Percentiles rank a stretch among this genome's conserved stretches.
Evolutionary conservation across 352 stramenopile genomes (phyloP).

Genomic region (Thraustochytrium striatum): DNA sequence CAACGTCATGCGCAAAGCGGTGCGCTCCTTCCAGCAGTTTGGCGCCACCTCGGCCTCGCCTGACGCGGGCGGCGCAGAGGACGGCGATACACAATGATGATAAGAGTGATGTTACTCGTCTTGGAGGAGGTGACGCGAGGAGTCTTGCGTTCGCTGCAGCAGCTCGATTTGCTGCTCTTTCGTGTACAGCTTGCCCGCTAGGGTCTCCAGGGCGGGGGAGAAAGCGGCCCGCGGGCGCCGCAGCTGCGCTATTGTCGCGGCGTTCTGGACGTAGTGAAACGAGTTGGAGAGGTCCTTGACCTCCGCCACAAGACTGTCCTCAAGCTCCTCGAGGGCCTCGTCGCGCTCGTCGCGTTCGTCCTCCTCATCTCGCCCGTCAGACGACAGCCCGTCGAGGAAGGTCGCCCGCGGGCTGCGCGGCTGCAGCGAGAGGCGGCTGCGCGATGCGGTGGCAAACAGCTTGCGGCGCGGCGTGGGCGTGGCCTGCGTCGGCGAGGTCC

Average conservation of each 20-base stretch:
- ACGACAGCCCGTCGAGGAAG: neutral
- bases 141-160: neutral
- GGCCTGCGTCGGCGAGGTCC: no score
- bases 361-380: neutral
- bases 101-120: no score
- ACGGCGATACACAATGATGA: no score
- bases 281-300: constrained; percentile 8
- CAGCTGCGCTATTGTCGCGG: neutral
- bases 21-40: no score
- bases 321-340: neutral
- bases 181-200: neutral
- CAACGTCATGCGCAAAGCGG: no score
- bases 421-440: neutral
- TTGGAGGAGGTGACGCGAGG: neutral
- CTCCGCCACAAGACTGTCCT: neutral
- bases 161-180: constrained; percentile 21
- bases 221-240: neutral
- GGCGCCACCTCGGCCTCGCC: no score
- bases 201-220: constrained; percentile 8
- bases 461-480: neutral
- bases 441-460: neutral
- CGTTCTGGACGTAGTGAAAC: neutral
- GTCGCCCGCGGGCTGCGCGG: neutral
- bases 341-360: neutral
- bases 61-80: no score